Percentiles rank a stretch among this genome's conserved stretches.
Evolutionary conservation across 2,329 filamentous ascomycete species (phyloP).

Genomic region (Chaetoscypha palmicola): DNA sequence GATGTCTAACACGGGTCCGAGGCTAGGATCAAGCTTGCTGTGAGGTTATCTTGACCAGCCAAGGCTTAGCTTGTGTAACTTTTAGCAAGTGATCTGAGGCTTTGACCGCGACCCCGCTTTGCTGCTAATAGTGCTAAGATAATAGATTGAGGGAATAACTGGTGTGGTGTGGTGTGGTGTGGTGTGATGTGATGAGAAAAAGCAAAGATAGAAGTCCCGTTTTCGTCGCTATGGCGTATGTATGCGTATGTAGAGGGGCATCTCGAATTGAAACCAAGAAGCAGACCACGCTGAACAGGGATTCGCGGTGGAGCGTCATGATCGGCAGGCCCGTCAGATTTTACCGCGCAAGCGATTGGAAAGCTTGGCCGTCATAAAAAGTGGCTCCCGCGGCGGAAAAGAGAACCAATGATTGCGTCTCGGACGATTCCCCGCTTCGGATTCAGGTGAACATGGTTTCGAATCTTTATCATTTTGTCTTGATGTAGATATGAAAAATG

Average conservation of each 20-base stretch:
- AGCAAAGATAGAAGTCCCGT: not conserved
- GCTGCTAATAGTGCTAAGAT: not conserved
- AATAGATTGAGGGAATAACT: not conserved
- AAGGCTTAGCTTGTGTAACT: not conserved
- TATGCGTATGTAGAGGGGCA: not conserved
- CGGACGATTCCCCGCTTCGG: conserved; percentile 1
- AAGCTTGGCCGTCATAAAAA: conserved; percentile 2
- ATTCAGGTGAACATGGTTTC: not conserved
- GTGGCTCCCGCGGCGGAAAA: not conserved
- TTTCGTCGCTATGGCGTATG: not conserved
- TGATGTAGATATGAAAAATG: not conserved
- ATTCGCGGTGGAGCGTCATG: conserved; percentile 13
- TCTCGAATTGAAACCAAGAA: conserved; percentile 4
- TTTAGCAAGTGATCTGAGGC: conserved; percentile 3
- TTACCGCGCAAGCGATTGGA: conserved; percentile 2
- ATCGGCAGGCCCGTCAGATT: conserved; percentile 15
- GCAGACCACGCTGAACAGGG: conserved; percentile 7
- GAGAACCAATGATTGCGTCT: not conserved
- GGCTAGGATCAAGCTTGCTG: conserved; percentile 6
- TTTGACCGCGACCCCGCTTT: conserved; percentile 1
- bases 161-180: not conserved
- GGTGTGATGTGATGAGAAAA: not conserved
- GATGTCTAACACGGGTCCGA: too few relatives aligned
- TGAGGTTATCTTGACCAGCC: not conserved
- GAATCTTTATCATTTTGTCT: not conserved